Conservation (phyloP, 371 early-diverging fungal genomes). For the Apophysomyces sp. region DNA sequence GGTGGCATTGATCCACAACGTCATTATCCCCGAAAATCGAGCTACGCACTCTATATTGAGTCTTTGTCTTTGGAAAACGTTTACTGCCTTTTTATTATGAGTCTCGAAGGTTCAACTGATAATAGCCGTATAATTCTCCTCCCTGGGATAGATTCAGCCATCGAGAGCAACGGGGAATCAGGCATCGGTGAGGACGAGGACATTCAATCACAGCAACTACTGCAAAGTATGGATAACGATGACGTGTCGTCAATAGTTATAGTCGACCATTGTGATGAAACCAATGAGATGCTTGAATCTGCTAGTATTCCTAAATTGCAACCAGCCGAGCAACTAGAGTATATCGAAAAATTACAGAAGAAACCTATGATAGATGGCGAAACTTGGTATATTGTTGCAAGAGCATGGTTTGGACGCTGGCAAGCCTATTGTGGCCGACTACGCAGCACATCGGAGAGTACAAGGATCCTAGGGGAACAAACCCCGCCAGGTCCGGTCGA, state of each 20-base stretch:
- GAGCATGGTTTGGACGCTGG: constrained; percentile 13
- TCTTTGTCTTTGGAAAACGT: too few species aligned
- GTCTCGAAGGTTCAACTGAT: too few species aligned
- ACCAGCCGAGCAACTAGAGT: constrained; percentile 11
- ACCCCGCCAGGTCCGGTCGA: constrained; percentile 19
- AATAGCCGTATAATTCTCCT: too few species aligned
- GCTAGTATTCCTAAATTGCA: constrained; percentile 9
- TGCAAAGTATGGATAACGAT: background rate
- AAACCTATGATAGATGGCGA: constrained; percentile 7
- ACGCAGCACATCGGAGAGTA: constrained; percentile 1
- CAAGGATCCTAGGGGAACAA: constrained; percentile 7
- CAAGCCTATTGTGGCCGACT: constrained; percentile 12
- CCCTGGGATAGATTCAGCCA: too few species aligned
- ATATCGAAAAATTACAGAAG: constrained; percentile 9
- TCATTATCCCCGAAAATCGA: too few species aligned
- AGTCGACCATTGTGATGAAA: background rate
- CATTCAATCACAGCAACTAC: background rate
- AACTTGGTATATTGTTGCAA: constrained; percentile 19
- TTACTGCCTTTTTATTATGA: too few species aligned
- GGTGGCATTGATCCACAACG: too few species aligned
- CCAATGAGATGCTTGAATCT: background rate
- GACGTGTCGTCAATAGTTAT: background rate
- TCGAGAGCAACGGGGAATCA: too few species aligned
- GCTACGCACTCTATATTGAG: too few species aligned
- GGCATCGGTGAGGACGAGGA: too few species aligned